phyloP scores from a whole-genome alignment of 164 flowering plant species.

The Hamamelis virginiana region DNA sequence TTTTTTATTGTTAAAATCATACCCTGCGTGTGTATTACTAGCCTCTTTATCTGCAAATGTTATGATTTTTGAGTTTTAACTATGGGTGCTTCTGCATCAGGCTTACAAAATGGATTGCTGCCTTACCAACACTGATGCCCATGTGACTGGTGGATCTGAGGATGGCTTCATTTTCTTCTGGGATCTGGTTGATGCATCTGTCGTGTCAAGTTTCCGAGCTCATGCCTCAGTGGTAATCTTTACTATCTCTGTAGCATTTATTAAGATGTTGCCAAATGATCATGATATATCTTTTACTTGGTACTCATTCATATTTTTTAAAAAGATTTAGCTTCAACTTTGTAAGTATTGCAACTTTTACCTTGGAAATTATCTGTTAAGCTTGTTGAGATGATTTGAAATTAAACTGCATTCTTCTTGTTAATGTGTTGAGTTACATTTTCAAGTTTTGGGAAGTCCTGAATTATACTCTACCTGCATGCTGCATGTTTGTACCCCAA shows the following conservation, averaged over 20 bases:
- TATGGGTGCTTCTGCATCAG: slow-evolving; percentile 30
- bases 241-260: not conserved
- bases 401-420: no score
- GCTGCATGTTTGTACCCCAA: no score
- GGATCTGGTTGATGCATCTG: slow-evolving; percentile 97
- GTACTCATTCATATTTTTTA: not conserved
- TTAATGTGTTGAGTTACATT: no score
- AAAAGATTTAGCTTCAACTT: not conserved
- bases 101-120: slow-evolving; percentile 95
- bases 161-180: slow-evolving; percentile 90
- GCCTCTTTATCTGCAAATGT: no score
- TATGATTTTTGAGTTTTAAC: not conserved
- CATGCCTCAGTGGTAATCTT: slow-evolving; percentile 83
- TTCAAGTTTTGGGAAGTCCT: no score
- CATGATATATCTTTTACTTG: not conserved
- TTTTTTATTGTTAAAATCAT: not conserved
- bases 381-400: no score
- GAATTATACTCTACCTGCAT: no score
- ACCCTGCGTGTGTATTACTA: not conserved
- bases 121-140: slow-evolving; percentile 88
- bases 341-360: not conserved
- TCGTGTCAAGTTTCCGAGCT: slow-evolving; percentile 73
- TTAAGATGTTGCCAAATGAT: not conserved
- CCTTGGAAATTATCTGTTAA: no score
- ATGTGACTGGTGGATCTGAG: slow-evolving; percentile 88